Evolutionary conservation across 371 early-diverging fungal genomes (phyloP), one percentile per base, ranked within the genome.

Genomic region (Synchytrium microbalum): DNA sequence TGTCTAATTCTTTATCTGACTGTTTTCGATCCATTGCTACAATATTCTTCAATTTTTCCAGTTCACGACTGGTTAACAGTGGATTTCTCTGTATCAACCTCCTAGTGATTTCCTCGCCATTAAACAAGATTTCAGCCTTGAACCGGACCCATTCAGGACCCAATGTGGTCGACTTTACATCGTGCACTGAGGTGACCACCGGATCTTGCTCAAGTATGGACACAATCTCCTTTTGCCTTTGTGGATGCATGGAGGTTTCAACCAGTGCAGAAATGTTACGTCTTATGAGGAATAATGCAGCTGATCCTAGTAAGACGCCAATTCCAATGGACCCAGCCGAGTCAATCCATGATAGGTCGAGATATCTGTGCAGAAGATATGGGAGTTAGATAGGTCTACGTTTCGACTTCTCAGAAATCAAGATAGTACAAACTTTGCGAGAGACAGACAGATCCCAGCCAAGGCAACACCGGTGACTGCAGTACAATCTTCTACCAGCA

Each of bases 151-250:
- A 69, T 3, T 79, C 77, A 2, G 71, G 65, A 24, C 77, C 77
- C n/a, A 79, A 58, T 24, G 69, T 58, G 13, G 79, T 77, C 3
- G 79, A 69, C 61, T 79, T 79, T 8, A 79, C 75, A 59, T 79
- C 79, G 32, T 79, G 77, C 25, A 79, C 71, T 0, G 69, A 69
- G 51, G 68, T 72, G 25, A 61, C 70, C 31, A 79, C 66, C 2
- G 79, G 77, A 72, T 79, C 79, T 3, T 54, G 16, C 51, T 72
- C 73, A 59, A 79, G 57, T 26, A 73, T 60, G 32, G 33, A 58
- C 25, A 75, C 71, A 65, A 79, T 73, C 46, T 69, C 68, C 8
- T 56, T 32, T 60, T 72, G 64, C 3, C 70, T 59, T 16, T 61
- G 26, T 2, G 38, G 28, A 24, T 53, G 61, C 76, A 79, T 75